A percentile compares a stretch with the other conserved stretches of the same genome.
phyloP scores from a whole-genome alignment of 805 yeast genomes.

The Pichia rugopelliculosa region DNA sequence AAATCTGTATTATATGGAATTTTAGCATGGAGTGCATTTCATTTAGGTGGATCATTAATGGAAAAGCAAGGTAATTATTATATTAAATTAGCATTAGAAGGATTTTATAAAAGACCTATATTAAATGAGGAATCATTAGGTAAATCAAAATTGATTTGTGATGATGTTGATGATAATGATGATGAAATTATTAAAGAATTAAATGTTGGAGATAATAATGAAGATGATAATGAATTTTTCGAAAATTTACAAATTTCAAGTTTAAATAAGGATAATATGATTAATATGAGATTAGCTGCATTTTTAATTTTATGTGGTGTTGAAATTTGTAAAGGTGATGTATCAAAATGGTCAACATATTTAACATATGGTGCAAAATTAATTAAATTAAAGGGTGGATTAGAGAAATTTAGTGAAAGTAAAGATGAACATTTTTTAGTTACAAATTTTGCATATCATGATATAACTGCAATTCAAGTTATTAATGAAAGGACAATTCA shows the following conservation, averaged over 20 bases:
- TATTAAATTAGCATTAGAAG: conserved; percentile 39
- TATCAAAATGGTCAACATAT: conserved; percentile 63
- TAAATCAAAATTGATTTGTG: conserved; percentile 19
- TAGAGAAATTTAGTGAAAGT: conserved; percentile 40
- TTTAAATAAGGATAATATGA: conserved; percentile 26
- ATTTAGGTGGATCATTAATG: conserved; percentile 37
- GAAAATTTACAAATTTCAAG: conserved; percentile 8
- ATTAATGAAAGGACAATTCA: conserved; percentile 55
- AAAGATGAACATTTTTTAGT: conserved; percentile 65
- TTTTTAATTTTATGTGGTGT: conserved; percentile 67
- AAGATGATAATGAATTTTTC: conserved; percentile 6
- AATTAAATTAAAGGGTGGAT: conserved; percentile 56
- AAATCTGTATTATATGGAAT: conserved; percentile 44
- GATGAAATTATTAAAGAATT: conserved; percentile 16
- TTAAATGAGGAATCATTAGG: conserved; percentile 17
- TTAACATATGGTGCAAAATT: conserved; percentile 60
- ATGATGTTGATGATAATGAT: conserved; percentile 21
- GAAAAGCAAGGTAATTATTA: conserved; percentile 42
- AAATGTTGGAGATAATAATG: conserved; percentile 6
- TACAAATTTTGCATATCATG: conserved; percentile 76
- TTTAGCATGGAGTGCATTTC: conserved; percentile 51
- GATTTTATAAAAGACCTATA: conserved; percentile 30
- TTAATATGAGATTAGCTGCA: conserved; percentile 50
- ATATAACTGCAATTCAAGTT: conserved; percentile 57
- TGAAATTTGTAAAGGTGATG: conserved; percentile 78